Percentiles rank a stretch among this genome's conserved stretches.
These are phyloP conservation scores for Poterioochromonas sp. DNA, from an alignment of 352 stramenopile genomes.

Conservation along the genomic window DNA sequence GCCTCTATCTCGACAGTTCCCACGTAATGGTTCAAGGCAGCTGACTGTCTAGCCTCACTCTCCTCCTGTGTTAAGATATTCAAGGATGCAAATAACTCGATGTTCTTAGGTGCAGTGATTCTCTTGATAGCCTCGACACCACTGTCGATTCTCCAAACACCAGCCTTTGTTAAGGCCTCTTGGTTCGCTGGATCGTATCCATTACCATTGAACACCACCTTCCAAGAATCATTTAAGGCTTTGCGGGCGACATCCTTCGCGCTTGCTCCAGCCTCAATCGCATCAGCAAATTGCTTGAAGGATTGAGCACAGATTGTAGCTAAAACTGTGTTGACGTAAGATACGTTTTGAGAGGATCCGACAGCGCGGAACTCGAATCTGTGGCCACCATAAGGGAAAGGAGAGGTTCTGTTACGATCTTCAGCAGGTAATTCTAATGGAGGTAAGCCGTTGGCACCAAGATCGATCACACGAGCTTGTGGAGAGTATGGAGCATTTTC, in stretches of 20 bases:
- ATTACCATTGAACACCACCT: constrained; percentile 74
- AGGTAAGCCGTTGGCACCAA: constrained; percentile 47
- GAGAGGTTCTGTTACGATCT: constrained; percentile 74
- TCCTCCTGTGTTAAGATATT: constrained; percentile 59
- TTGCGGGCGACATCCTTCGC: constrained; percentile 53
- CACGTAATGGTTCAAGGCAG: constrained; percentile 67
- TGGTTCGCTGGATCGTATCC: constrained; percentile 60
- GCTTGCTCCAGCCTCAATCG: constrained; percentile 54
- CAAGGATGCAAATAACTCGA: constrained; percentile 63
- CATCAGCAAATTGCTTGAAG: constrained; percentile 60
- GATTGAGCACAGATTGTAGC: constrained; percentile 71
- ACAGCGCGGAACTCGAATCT: constrained; percentile 74
- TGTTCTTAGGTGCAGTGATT: constrained; percentile 61
- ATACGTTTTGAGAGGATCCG: constrained; percentile 65
- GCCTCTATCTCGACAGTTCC: constrained; percentile 67
- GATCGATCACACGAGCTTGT: constrained; percentile 53
- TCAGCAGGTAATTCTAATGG: constrained; percentile 56
- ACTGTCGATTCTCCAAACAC: constrained; percentile 64
- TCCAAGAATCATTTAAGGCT: constrained; percentile 59
- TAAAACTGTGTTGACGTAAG: constrained; percentile 66
- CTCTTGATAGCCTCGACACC: constrained; percentile 60
- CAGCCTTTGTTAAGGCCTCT: constrained; percentile 57
- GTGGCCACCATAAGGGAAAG: constrained; percentile 69
- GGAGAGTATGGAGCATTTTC: constrained; percentile 49
- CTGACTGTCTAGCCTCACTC: constrained; percentile 55